Conservation (phyloP, 2,329 filamentous ascomycete genomes). For the Aspergillus uvarum region DNA sequence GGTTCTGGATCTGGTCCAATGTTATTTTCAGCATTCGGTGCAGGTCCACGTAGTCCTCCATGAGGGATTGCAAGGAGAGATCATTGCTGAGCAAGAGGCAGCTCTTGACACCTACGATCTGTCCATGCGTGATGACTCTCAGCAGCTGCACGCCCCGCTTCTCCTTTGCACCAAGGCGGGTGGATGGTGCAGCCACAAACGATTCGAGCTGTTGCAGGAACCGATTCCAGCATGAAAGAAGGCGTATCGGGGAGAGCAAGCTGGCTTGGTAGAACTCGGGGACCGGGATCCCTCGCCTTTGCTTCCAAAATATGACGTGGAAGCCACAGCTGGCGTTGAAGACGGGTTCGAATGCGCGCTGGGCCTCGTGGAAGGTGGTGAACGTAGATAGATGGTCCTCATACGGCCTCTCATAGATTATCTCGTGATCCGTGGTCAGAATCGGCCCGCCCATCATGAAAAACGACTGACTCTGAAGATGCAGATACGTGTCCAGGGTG, state of each 20-base stretch:
- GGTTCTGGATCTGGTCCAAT: background rate
- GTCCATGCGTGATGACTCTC: background rate
- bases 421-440: background rate
- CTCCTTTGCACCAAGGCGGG: background rate
- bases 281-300: background rate
- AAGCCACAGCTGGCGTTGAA: background rate
- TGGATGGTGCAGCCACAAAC: background rate
- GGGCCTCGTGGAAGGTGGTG: background rate
- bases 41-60: background rate
- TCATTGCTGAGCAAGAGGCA: background rate
- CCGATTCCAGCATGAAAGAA: background rate
- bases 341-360: background rate
- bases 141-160: background rate
- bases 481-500: background rate
- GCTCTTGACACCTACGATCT: background rate
- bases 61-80: background rate
- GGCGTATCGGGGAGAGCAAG: background rate
- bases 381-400: background rate
- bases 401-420: background rate
- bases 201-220: background rate
- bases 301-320: background rate
- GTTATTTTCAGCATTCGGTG: background rate
- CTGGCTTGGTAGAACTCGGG: background rate
- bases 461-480: background rate
- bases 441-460: background rate